Evolutionary conservation across 441 rosid genomes (phyloP).

Genomic region (Populus hybrid): DNA sequence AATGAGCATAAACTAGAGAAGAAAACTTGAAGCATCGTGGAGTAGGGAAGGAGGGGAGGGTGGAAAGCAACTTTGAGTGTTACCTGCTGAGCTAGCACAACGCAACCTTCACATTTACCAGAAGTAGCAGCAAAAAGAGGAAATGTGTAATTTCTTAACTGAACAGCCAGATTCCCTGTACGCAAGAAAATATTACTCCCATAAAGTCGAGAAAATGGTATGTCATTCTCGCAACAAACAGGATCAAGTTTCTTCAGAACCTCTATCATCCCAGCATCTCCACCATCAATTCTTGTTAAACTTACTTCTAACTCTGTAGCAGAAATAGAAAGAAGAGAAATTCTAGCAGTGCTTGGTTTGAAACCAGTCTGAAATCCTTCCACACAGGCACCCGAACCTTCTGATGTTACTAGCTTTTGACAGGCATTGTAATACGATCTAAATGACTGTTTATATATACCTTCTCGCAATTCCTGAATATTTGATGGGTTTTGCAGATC

Average conservation of each 20-base stretch:
- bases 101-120: slow-evolving; percentile 90
- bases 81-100: slow-evolving; percentile 99
- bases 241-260: slow-evolving; percentile 91
- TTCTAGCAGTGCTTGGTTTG: slow-evolving; percentile 69
- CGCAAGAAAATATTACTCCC: slow-evolving; percentile 74
- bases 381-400: slow-evolving; percentile 86
- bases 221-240: slow-evolving; percentile 59
- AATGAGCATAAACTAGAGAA: slow-evolving; percentile 9
- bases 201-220: slow-evolving; percentile 95
- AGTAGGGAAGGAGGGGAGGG: slow-evolving; percentile 8
- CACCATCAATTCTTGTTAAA: slow-evolving; percentile 81
- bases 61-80: slow-evolving; percentile 14
- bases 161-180: slow-evolving; percentile 61
- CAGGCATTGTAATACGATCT: slow-evolving; percentile 90
- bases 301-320: slow-evolving; percentile 90
- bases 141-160: slow-evolving; percentile 75
- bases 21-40: slow-evolving; percentile 2
- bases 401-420: slow-evolving; percentile 64
- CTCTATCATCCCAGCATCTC: slow-evolving; percentile 91
- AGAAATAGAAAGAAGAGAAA: slow-evolving; percentile 77
- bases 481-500: slow-evolving; percentile 61
- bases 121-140: slow-evolving; percentile 83
- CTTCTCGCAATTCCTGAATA: slow-evolving; percentile 63
- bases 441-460: slow-evolving; percentile 69
- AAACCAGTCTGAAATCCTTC: slow-evolving; percentile 96